Evolutionary conservation across 2,329 filamentous ascomycete genomes (phyloP).

Genomic region (Colletotrichum euphorbiae): DNA sequence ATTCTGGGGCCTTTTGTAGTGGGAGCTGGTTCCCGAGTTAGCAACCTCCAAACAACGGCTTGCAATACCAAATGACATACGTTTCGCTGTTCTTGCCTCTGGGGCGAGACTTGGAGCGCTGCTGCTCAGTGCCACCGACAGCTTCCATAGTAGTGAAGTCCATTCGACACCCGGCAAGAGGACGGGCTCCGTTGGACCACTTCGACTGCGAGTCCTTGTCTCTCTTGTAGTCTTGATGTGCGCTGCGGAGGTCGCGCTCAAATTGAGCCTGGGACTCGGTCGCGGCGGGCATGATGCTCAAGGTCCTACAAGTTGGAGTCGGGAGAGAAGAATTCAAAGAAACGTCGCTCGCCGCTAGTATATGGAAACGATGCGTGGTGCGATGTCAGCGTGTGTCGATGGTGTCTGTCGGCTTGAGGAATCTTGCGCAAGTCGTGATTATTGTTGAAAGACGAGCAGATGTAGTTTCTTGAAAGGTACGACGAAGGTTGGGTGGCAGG

Average conservation of each 20-base stretch:
- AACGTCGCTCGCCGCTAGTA: neutral
- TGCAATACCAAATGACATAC: constrained; percentile 44
- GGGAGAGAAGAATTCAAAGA: no score
- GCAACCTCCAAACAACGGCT: neutral
- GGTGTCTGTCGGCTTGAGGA: no score
- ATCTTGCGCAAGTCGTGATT: no score
- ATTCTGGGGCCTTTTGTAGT: constrained; percentile 42
- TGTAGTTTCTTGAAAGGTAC: neutral
- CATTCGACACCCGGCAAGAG: constrained; percentile 44
- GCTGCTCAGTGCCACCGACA: constrained; percentile 45
- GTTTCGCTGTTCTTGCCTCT: constrained; percentile 45
- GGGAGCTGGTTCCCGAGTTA: constrained; percentile 20
- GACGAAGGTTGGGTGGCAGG: no score
- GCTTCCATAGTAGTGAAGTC: constrained; percentile 38
- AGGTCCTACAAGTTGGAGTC: neutral
- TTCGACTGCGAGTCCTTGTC: constrained; percentile 56
- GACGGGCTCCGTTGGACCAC: constrained; percentile 55
- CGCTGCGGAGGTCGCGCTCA: constrained; percentile 58
- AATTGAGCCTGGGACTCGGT: constrained; percentile 39
- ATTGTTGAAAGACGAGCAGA: neutral
- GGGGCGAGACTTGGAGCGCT: constrained; percentile 52
- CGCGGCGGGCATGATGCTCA: constrained; percentile 43
- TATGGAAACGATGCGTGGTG: no score
- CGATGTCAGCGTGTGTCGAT: no score
- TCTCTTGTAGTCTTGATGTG: constrained; percentile 57